phyloP scores from a whole-genome alignment of 495 filamentous ascomycete species.

The Echria macrotheca region DNA sequence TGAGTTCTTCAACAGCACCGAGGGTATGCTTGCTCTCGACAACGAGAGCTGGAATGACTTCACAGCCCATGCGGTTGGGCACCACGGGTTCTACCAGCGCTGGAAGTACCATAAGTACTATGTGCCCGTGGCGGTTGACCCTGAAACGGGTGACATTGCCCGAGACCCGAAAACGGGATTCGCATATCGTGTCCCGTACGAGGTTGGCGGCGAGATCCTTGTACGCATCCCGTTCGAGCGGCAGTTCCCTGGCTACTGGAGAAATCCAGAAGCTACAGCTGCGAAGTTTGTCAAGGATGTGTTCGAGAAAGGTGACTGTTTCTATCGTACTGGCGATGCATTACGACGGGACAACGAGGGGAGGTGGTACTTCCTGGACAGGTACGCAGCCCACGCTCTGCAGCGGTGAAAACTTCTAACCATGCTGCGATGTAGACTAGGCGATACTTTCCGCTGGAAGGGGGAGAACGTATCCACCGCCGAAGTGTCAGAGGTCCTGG shows the following conservation, averaged over 20 bases:
- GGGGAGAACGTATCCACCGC: conserved; percentile 77
- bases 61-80: conserved; percentile 59
- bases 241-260: conserved; percentile 64
- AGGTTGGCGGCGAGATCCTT: conserved; percentile 69
- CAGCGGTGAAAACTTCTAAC: background rate
- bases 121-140: conserved; percentile 64
- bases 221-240: conserved; percentile 55
- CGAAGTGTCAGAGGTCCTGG: conserved; percentile 66
- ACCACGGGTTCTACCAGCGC: conserved; percentile 60
- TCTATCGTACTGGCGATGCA: conserved; percentile 71
- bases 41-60: conserved; percentile 58
- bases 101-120: conserved; percentile 44
- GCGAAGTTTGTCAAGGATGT: conserved; percentile 68
- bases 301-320: conserved; percentile 69
- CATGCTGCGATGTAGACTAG: conserved; percentile 36
- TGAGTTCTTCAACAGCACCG: conserved; percentile 65
- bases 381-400: conserved; percentile 16
- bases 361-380: conserved; percentile 73
- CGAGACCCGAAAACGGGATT: conserved; percentile 64
- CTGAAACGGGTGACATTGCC: conserved; percentile 57
- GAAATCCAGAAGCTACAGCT: conserved; percentile 57
- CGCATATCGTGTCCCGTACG: conserved; percentile 55
- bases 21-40: conserved; percentile 55
- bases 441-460: conserved; percentile 83
- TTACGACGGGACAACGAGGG: conserved; percentile 60